phyloP scores from a whole-genome alignment of 331 rosid genomes.

The Arachis monticola region DNA sequence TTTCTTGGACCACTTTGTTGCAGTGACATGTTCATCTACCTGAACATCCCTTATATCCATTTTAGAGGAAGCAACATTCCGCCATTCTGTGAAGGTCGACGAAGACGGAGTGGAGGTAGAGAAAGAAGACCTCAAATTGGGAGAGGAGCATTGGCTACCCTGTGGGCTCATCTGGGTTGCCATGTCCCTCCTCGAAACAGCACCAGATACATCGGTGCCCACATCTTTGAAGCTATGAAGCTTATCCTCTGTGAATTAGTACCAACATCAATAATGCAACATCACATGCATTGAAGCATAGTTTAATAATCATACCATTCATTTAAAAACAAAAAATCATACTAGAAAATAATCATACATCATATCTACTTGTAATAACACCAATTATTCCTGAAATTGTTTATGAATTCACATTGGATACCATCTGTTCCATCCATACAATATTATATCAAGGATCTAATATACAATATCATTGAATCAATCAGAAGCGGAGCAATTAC shows the following conservation, averaged over 20 bases:
- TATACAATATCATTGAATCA: background rate
- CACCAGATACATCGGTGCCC: constrained; percentile 55
- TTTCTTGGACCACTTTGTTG: constrained; percentile 90
- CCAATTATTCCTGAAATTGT: constrained; percentile 4
- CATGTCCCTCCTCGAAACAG: constrained; percentile 85
- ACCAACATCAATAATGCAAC: constrained; percentile 17
- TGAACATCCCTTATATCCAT: constrained; percentile 77
- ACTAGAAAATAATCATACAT: background rate
- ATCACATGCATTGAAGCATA: background rate
- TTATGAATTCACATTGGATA: background rate
- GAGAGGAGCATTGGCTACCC: constrained; percentile 64
- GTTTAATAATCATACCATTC: constrained; percentile 9
- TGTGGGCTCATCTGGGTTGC: constrained; percentile 94
- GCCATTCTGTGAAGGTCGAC: constrained; percentile 49
- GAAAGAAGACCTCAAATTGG: constrained; percentile 52
- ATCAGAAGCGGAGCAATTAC: background rate
- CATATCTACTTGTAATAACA: background rate
- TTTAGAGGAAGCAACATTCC: constrained; percentile 48
- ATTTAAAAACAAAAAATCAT: background rate
- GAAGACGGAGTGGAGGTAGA: constrained; percentile 53
- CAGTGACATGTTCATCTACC: constrained; percentile 77
- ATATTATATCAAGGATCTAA: background rate
- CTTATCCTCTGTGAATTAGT: constrained; percentile 52
- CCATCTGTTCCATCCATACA: constrained; percentile 6
- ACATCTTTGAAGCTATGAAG: constrained; percentile 58